phyloP scores from a whole-genome alignment of 2,329 filamentous ascomycete species.

The Botrytis galanthina region DNA sequence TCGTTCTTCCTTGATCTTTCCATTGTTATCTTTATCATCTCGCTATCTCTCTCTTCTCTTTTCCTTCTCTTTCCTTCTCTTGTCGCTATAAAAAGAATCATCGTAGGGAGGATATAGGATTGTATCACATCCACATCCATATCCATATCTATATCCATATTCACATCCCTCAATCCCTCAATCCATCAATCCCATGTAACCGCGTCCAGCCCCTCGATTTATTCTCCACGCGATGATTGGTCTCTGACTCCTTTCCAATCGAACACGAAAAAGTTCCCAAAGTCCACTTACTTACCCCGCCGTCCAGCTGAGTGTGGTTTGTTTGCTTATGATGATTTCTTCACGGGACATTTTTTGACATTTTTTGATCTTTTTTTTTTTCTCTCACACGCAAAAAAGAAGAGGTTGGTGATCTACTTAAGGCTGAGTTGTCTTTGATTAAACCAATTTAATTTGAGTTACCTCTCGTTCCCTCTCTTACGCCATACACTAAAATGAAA shows the following conservation, averaged over 20 bases:
- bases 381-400: not conserved
- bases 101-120: not conserved
- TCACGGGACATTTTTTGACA: too few relatives aligned
- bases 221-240: constrained; percentile 34
- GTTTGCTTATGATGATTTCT: not conserved
- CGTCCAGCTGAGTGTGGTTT: not conserved
- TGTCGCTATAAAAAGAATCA: not conserved
- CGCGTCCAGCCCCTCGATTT: constrained; percentile 19
- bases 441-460: not conserved
- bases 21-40: not conserved
- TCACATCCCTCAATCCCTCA: not conserved
- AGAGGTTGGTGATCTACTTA: constrained; percentile 9
- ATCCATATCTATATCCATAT: not conserved
- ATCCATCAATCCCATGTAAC: constrained; percentile 1
- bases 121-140: not conserved
- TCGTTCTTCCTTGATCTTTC: not conserved
- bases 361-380: not conserved
- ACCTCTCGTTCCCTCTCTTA: not conserved
- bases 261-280: constrained; percentile 3
- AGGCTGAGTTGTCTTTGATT: constrained; percentile 8
- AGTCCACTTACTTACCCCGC: constrained; percentile 6
- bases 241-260: not conserved
- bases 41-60: not conserved
- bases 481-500: constrained; percentile 8
- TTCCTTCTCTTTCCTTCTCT: not conserved